Base-by-base conservation (phyloP, 2,329 filamentous ascomycete genomes). In the Didymella arachidicola region DNA sequence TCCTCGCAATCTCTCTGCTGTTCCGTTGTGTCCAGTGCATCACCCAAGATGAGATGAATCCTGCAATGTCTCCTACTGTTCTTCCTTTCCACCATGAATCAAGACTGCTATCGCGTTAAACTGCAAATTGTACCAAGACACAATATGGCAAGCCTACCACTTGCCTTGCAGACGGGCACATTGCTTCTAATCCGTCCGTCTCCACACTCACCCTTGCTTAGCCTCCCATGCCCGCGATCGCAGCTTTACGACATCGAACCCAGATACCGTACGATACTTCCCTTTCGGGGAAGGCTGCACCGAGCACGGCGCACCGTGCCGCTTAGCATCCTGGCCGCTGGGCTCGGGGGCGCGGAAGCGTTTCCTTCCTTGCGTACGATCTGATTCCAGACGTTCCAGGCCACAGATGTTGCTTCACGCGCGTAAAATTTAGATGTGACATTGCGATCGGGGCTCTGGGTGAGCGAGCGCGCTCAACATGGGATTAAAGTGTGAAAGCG, bases 271-370 rank as follows among this genome's bases (percentile, higher is more conserved):
- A 53, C 22, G 56, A 53, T 38, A 16, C 14, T 29, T 48, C 49
- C 30, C 8, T 25, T 36, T 57, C 36, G 36, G 50, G 43, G 7
- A 53, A 44, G 7, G 27, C 51, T 42, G 56, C 45, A 48, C 50
- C 45, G 50, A 46, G 39, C 32, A 36, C 41, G 41, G 56, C 56
- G 45, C 50, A 32, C 44, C 44, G 39, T 50, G 26, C 50, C 50
- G 50, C 47, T 19, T 25, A 18, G 4, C 22, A 43, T 19, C 50
- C 41, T 54, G 45, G 32, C n/a, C 39, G 18, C 32, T 46, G 56
- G 25, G 43, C 44, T 53, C 56, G 50, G 50, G 50, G 26, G 27
- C 26, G 27, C 42, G 56, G 49, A 53, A 45, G 22, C 32, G 39
- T 38, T 53, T 48, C 44, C 32, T 42, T 30, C 45, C 45, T 45